Evolutionary conservation across 148 eudicot genomes (phyloP).

Genomic region (Silene conica): DNA sequence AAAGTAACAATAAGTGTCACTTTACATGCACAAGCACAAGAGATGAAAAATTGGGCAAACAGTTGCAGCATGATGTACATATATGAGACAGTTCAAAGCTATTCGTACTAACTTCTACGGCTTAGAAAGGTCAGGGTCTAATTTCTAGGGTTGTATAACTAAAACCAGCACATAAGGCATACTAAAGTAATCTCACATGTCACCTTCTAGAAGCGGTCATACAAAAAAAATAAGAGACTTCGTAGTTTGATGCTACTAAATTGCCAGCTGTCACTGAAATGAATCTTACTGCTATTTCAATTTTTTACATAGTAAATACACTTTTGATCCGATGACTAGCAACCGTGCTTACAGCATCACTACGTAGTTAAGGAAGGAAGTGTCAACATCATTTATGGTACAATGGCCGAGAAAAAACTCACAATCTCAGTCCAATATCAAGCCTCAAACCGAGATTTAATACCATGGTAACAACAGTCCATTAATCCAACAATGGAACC

Average conservation of each 20-base stretch:
- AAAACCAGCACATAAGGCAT: neutral
- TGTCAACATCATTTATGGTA: neutral
- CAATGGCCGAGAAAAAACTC: neutral
- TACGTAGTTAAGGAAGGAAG: too few species aligned
- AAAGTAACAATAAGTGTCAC: neutral
- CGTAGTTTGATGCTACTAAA: neutral
- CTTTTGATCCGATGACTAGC: too few species aligned
- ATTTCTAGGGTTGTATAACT: neutral
- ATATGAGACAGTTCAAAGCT: neutral
- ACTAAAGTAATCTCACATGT: neutral
- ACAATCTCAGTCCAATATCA: neutral
- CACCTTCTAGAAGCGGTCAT: neutral
- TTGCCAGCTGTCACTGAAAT: neutral
- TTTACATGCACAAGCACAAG: slow-evolving; percentile 1
- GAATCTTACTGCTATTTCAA: neutral
- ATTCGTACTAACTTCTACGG: neutral
- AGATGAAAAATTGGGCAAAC: neutral
- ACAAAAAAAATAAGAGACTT: neutral
- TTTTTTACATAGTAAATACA: neutral
- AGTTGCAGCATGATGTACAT: neutral
- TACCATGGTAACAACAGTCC: neutral
- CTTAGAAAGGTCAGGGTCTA: neutral
- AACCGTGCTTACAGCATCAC: too few species aligned
- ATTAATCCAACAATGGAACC: neutral
- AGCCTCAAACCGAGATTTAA: neutral